phyloP scores from a whole-genome alignment of 2,329 filamentous ascomycete genomes.

The Whalleya microplaca region DNA sequence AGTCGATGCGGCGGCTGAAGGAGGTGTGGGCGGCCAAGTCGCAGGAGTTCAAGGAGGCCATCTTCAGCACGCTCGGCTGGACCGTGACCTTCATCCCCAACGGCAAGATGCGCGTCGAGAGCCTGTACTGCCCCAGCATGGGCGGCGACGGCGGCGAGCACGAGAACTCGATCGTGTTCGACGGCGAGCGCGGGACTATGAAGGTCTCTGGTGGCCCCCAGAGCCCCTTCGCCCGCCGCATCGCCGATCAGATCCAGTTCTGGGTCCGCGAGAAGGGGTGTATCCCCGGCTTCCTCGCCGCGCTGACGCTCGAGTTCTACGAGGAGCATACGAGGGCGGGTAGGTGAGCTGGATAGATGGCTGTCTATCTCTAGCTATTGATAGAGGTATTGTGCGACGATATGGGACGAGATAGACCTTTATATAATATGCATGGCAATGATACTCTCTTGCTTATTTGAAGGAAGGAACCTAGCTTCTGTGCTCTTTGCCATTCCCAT shows the following conservation, averaged over 20 bases:
- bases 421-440: no score
- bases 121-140: slow-evolving; percentile 74
- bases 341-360: not conserved
- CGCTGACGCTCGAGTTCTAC: slow-evolving; percentile 90
- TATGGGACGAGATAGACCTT: no score
- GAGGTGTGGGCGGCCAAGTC: slow-evolving; percentile 92
- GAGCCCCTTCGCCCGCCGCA: slow-evolving; percentile 83
- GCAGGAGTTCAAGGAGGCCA: slow-evolving; percentile 92
- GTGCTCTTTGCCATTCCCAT: not conserved
- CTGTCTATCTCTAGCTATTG: no score
- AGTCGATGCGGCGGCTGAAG: slow-evolving; percentile 82
- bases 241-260: slow-evolving; percentile 85
- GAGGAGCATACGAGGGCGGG: slow-evolving; percentile 60
- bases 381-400: no score
- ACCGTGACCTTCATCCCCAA: slow-evolving; percentile 97
- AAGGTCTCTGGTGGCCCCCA: slow-evolving; percentile 91
- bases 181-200: slow-evolving; percentile 95
- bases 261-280: slow-evolving; percentile 95
- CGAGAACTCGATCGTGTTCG: slow-evolving; percentile 79
- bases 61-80: slow-evolving; percentile 90
- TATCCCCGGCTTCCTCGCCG: slow-evolving; percentile 90
- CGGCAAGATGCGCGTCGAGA: slow-evolving; percentile 90
- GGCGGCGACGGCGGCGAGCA: slow-evolving; percentile 62
- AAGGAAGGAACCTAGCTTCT: not conserved
- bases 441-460: no score